Base-by-base conservation (phyloP, 2,329 filamentous ascomycete genomes). In the Beauveria caledonica region DNA sequence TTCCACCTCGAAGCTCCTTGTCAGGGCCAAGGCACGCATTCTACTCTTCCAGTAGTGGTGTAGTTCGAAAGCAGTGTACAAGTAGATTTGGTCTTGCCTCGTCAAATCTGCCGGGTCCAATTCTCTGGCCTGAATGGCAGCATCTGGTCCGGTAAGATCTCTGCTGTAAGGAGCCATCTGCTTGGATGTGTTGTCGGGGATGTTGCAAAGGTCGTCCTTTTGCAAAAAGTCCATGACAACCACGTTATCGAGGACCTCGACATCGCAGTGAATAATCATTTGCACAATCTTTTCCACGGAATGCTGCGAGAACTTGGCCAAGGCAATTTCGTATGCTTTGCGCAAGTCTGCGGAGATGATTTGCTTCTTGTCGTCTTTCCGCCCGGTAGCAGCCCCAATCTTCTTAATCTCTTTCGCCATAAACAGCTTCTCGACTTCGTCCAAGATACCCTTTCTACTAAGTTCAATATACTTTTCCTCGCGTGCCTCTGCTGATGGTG, bases 21-120 rank as follows among this genome's bases (percentile, higher is more conserved):
- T 97, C 65, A 97, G 78, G 2, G 87, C 82, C 66, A 99, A 81
- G 42, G 94, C 94, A 66, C 94, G 85, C 87, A 97, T 97, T 73
- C 94, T 87, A 63, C 90, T 91, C 80, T 96, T 97, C 94, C 94
- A 99, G 77, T 99, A 99, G 72, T 97, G 92, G 66, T 96, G 92
- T 65, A 97, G 78, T 73, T 99, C 94, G 69, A 89, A 97, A 1
- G 93, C 90, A 5, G 94, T 97, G 71, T 88, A 90, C 27, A 99
- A 80, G 72, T 92, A 99, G 60, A 99, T 89, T 74, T 97, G 93
- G 76, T 99, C 94, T 73, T 97, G 92, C 63, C 92, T 82, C 3
- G 93, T 97, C 58, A 99, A 85, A 70, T 99, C 94, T 6, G 73
- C 75, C 1, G 93, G 93, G 73, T 97, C 92, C 69, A 88, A 85